Conservation (phyloP, 257 asterid species). For the Nyctanthes arbortristis region DNA sequence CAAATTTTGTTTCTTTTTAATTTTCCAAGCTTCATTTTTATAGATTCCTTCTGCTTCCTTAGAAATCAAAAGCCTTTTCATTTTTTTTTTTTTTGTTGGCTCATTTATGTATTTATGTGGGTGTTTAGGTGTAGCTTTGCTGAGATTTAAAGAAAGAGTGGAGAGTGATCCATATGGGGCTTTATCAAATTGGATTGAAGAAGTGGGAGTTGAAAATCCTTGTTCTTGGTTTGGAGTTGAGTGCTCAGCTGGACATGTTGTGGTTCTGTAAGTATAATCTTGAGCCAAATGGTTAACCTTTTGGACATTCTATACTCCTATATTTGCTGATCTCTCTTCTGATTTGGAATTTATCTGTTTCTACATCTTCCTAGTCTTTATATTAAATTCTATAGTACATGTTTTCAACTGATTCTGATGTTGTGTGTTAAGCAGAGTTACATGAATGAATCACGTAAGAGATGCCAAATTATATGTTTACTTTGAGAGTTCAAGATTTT, state of each 20-base stretch:
- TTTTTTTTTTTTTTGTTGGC: neutral
- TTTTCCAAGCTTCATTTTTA: neutral
- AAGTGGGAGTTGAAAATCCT: conserved; percentile 54
- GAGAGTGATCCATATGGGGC: conserved; percentile 63
- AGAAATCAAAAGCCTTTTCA: neutral
- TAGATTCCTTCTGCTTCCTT: neutral
- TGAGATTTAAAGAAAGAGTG: conserved; percentile 60
- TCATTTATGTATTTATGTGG: conserved; percentile 1
- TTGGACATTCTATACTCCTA: neutral
- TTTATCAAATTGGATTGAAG: conserved; percentile 65
- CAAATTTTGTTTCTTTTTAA: neutral
- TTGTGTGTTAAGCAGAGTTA: neutral
- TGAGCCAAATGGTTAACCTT: neutral
- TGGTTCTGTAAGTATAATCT: conserved; percentile 61
- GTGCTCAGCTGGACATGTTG: conserved; percentile 64
- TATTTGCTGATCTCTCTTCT: neutral
- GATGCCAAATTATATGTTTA: neutral
- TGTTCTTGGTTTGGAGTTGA: conserved; percentile 85
- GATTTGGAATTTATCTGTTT: conserved; percentile 6
- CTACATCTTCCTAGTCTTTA: neutral
- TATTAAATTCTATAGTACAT: neutral
- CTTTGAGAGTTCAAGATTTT: neutral
- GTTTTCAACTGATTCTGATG: neutral
- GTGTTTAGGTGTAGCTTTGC: conserved; percentile 61
- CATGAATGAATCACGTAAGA: neutral